phyloP scores from a whole-genome alignment of 225 moss, liverwort and hornwort genomes.

The Straminergon stramineum region DNA sequence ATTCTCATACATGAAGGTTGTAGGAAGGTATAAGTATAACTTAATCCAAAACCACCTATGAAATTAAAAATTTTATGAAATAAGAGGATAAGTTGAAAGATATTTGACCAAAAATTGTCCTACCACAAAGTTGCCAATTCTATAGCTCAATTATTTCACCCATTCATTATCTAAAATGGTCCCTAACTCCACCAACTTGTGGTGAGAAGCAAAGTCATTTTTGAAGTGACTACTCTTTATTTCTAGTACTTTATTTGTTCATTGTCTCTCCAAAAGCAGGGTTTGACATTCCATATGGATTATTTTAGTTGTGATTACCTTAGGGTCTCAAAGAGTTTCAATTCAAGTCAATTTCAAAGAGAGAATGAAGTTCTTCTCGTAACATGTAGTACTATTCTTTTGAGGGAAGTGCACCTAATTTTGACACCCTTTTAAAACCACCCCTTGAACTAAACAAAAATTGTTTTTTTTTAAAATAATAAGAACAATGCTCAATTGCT shows the following conservation, averaged over 20 bases:
- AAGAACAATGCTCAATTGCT: background rate
- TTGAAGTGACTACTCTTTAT: background rate
- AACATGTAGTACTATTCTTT: background rate
- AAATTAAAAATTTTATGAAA: rapidly evolving
- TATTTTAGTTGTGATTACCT: background rate
- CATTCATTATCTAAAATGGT: rapidly evolving
- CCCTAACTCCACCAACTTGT: background rate
- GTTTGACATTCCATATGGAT: background rate
- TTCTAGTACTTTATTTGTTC: rapidly evolving
- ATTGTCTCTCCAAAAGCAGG: no score
- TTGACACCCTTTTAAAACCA: rapidly evolving
- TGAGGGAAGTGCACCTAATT: background rate
- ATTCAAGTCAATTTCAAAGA: background rate
- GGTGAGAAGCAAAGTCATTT: rapidly evolving
- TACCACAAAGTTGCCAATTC: background rate
- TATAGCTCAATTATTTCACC: background rate
- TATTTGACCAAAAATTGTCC: background rate
- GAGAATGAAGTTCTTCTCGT: rapidly evolving
- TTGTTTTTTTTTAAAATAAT: no score
- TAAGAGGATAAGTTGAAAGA: background rate
- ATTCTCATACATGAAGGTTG: background rate
- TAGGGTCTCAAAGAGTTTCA: background rate
- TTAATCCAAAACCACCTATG: no score
- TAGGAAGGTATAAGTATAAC: background rate
- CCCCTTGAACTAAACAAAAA: rapidly evolving